Conservation (phyloP, 2,329 filamentous ascomycete species). For the Monosporascus sp. region DNA sequence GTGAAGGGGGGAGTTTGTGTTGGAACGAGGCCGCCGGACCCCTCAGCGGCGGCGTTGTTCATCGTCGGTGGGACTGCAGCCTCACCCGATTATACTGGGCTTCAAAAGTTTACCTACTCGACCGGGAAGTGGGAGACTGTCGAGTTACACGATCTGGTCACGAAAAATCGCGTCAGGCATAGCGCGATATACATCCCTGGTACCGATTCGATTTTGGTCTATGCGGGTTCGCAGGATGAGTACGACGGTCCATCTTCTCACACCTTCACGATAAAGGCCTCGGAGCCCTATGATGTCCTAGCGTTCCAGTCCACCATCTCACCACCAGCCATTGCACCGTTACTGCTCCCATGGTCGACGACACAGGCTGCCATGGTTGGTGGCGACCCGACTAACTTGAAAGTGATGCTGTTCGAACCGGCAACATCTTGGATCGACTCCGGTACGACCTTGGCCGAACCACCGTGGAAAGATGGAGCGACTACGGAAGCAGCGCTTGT, state of each 20-base stretch:
- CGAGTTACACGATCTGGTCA: conserved; percentile 39
- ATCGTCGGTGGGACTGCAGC: conserved; percentile 68
- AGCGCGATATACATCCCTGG: conserved; percentile 68
- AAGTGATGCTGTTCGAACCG: conserved; percentile 68
- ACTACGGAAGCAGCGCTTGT: conserved; percentile 59
- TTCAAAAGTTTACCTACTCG: conserved; percentile 62
- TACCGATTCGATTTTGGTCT: conserved; percentile 70
- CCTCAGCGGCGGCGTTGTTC: conserved; percentile 61
- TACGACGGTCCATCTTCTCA: conserved; percentile 55
- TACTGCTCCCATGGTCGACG: conserved; percentile 69
- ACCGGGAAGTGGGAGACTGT: conserved; percentile 49
- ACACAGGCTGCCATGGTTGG: conserved; percentile 69
- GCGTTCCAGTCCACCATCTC: conserved; percentile 52
- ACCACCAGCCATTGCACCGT: conserved; percentile 60
- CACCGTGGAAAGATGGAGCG: conserved; percentile 52
- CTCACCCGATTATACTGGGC: conserved; percentile 58
- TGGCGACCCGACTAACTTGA: conserved; percentile 58
- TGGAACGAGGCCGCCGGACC: conserved; percentile 56
- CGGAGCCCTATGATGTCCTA: conserved; percentile 56
- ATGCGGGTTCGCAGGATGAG: conserved; percentile 66
- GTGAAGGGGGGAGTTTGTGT: conserved; percentile 77
- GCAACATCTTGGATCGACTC: conserved; percentile 61
- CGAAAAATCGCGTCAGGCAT: conserved; percentile 68
- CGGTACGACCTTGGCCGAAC: conserved; percentile 55
- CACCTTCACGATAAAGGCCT: conserved; percentile 68